phyloP scores from a whole-genome alignment of 495 filamentous ascomycete species.

The Penicillium salamii region DNA sequence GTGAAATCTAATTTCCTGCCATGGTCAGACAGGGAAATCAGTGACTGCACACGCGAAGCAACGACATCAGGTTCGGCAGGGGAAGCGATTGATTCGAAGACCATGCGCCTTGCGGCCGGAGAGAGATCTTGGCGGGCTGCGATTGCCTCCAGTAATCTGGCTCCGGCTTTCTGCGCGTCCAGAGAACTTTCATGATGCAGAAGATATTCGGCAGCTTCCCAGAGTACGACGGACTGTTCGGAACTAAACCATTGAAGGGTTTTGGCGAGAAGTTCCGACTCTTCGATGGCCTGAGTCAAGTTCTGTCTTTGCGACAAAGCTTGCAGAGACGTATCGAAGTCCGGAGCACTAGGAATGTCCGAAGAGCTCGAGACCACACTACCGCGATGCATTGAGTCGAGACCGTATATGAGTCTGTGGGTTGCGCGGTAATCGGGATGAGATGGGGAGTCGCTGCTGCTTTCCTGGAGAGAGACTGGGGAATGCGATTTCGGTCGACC shows the following conservation, averaged over 20 bases:
- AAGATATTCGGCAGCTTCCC: slow-evolving; percentile 42
- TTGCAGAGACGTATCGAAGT: slow-evolving; percentile 38
- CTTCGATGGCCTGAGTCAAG: slow-evolving; percentile 37
- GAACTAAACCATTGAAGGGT: slow-evolving; percentile 34
- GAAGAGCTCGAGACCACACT: slow-evolving; percentile 45
- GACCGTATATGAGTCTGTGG: slow-evolving; percentile 29
- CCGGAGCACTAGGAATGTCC: slow-evolving; percentile 40
- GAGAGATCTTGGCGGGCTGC: slow-evolving; percentile 43
- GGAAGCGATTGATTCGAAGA: slow-evolving; percentile 40
- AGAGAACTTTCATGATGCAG: slow-evolving; percentile 35
- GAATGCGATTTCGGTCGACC: slow-evolving; percentile 41
- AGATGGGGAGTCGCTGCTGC: slow-evolving; percentile 29
- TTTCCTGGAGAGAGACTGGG: slow-evolving; percentile 35
- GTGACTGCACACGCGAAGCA: slow-evolving; percentile 36
- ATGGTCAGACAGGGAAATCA: slow-evolving; percentile 46
- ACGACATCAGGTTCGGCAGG: slow-evolving; percentile 39
- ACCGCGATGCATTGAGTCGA: slow-evolving; percentile 46
- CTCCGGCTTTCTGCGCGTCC: slow-evolving; percentile 39
- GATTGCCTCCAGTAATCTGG: slow-evolving; percentile 36
- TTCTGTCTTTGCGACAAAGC: slow-evolving; percentile 36
- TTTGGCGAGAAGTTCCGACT: slow-evolving; percentile 38
- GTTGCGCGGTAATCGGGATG: slow-evolving; percentile 32
- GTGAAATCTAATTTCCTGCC: slow-evolving; percentile 46
- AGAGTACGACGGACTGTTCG: slow-evolving; percentile 41
- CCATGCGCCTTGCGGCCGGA: slow-evolving; percentile 27